Evolutionary conservation across 768 basidiomycete genomes (phyloP), one percentile per base, ranked within the genome.

Genomic region (Suillus lakei): DNA sequence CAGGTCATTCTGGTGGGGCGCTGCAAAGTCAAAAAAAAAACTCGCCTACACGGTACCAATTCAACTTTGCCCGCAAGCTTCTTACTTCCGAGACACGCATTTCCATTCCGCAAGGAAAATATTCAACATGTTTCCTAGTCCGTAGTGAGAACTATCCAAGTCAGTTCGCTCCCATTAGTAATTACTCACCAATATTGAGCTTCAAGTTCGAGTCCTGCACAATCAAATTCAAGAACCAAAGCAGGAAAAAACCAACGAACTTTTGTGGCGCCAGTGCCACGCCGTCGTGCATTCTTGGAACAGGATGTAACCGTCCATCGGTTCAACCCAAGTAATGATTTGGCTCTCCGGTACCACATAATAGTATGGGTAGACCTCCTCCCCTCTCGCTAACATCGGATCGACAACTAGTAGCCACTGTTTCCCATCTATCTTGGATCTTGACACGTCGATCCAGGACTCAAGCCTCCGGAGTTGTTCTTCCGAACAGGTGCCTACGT

Each of bases 171-270:
- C n/a, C n/a, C n/a, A n/a, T n/a, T n/a, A n/a, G n/a, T n/a, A n/a
- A n/a, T n/a, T n/a, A 16, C 58, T 59, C 34, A 59, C 58, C 58
- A 60, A 43, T 43, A 60, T 26, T 60, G 38, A 6, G 59, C 59
- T 10, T n/a, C 18, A 4, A 60, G 38, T n/a, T n/a, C 39, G 5
- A 41, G n/a, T 16, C 18, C 59, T 60, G 39, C 8, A 23, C n/a
- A 28, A 60, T 13, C 30, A 32, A 26, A 2, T 41, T 43, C 59
- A n/a, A n/a, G n/a, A 44, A 43, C 23, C 15, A 43, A 60, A 44
- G 15, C 13, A 26, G 2, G 43, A 60, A 26, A 32, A 36, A 7
- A 39, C 4, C 3, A 32, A 39, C 59, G 26, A 44, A 60, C 59
- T 21, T 28, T 60, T 41, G 39, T 60, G 39, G n/a, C 32, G n/a